These are phyloP conservation scores for Gracilaria caudata DNA, from an alignment of 23 red algal species.

Conservation along the genomic window DNA sequence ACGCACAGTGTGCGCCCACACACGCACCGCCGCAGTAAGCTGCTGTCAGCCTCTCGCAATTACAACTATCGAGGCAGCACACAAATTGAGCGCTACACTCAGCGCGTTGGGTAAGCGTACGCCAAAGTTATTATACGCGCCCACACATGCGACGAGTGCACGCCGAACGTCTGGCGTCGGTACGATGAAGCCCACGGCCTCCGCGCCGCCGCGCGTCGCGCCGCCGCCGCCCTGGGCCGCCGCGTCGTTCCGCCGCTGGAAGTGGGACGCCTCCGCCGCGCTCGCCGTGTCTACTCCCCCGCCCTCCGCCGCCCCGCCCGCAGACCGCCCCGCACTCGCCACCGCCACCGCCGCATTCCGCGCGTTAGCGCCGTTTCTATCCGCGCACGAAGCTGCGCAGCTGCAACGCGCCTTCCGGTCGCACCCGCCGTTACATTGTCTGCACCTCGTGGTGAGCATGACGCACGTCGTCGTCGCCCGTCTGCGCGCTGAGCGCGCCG, in stretches of 20 bases:
- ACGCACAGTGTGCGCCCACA: too few species aligned
- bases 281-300: not conserved
- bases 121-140: too few species aligned
- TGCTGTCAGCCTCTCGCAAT: too few species aligned
- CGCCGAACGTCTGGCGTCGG: too few species aligned
- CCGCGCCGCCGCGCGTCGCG: not conserved
- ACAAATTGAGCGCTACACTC: too few species aligned
- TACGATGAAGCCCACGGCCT: slow-evolving; percentile 25
- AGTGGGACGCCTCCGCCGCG: slow-evolving; percentile 50
- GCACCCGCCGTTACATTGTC: slow-evolving; percentile 29
- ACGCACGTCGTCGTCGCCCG: slow-evolving; percentile 12
- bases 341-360: slow-evolving; percentile 50
- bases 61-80: too few species aligned
- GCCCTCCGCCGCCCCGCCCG: not conserved
- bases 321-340: slow-evolving; percentile 36
- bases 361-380: slow-evolving; percentile 42
- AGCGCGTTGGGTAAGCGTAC: too few species aligned
- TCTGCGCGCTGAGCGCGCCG: not conserved
- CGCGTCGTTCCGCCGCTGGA: slow-evolving; percentile 66
- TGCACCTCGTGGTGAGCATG: slow-evolving; percentile 45
- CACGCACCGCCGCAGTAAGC: too few species aligned
- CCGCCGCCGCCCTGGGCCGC: slow-evolving; percentile 10
- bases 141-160: too few species aligned
- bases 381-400: slow-evolving; percentile 7
- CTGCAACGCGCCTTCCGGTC: slow-evolving; percentile 28